phyloP scores from a whole-genome alignment of 1,139 yeast genomes.

The Yamadazyma sp. region DNA sequence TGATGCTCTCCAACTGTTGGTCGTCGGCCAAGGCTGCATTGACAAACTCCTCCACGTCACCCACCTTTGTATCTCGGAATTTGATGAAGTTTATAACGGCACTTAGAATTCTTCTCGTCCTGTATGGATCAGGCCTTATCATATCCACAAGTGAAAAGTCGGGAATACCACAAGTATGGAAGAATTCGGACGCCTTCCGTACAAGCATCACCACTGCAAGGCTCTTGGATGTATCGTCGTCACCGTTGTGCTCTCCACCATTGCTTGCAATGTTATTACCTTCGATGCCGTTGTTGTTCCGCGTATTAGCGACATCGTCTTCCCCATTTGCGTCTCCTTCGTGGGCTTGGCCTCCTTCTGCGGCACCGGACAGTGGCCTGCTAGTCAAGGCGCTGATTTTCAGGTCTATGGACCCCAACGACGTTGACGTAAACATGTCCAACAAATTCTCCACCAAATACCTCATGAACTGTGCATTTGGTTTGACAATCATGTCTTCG shows the following conservation, averaged over 20 bases:
- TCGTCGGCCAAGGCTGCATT: slow-evolving; percentile 53
- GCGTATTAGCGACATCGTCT: not conserved
- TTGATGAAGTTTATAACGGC: slow-evolving; percentile 86
- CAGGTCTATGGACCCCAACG: slow-evolving; percentile 43
- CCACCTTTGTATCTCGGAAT: slow-evolving; percentile 75
- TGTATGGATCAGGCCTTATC: slow-evolving; percentile 61
- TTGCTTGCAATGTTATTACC: too few relatives aligned
- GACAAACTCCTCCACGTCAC: slow-evolving; percentile 64
- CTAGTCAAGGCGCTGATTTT: slow-evolving; percentile 12
- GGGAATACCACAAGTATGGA: slow-evolving; percentile 70
- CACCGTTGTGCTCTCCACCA: slow-evolving; percentile 1
- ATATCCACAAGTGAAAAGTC: slow-evolving; percentile 76
- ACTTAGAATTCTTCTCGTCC: slow-evolving; percentile 68
- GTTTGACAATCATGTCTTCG: slow-evolving; percentile 64
- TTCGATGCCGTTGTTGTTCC: not conserved
- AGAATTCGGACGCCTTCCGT: slow-evolving; percentile 59
- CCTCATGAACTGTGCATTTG: slow-evolving; percentile 63
- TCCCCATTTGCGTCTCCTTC: slow-evolving; percentile 1
- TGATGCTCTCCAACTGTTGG: slow-evolving; percentile 32
- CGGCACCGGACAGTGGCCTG: slow-evolving; percentile 7
- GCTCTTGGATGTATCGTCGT: slow-evolving; percentile 31
- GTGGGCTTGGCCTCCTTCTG: slow-evolving; percentile 2
- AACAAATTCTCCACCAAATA: slow-evolving; percentile 69
- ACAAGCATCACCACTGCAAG: slow-evolving; percentile 54
- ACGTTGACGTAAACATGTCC: slow-evolving; percentile 66